Evolutionary conservation across 352 stramenopile species (phyloP).

Genomic region (Salisapilia sapeloensis): DNA sequence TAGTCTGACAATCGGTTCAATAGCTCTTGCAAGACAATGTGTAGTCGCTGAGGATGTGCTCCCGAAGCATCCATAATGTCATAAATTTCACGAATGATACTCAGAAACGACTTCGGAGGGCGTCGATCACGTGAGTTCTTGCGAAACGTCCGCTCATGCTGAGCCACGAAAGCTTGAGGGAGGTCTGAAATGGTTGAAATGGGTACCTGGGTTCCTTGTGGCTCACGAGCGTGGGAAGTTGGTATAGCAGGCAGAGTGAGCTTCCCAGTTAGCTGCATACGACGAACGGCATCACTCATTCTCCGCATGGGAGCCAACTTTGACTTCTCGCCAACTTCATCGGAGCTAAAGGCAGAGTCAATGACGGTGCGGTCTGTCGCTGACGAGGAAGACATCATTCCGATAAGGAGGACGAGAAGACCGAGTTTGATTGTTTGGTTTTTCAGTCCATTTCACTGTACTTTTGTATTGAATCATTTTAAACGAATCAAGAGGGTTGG

Average conservation of each 20-base stretch:
- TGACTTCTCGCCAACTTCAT: no score
- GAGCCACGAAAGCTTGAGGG: constrained; percentile 17
- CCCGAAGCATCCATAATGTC: constrained; percentile 23
- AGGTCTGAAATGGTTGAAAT: constrained; percentile 42
- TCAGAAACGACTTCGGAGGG: constrained; percentile 10
- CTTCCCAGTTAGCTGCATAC: constrained; percentile 48
- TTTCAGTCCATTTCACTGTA: no score
- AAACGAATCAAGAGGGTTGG: no score
- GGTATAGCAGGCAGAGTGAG: background rate
- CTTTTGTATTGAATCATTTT: no score
- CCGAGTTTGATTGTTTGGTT: no score
- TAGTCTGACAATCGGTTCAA: constrained; percentile 52
- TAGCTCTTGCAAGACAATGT: constrained; percentile 45
- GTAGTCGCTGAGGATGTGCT: constrained; percentile 37
- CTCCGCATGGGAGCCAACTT: no score
- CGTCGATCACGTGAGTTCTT: constrained; percentile 30
- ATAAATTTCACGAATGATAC: constrained; percentile 53
- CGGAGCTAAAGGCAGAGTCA: no score
- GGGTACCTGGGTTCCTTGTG: constrained; percentile 11
- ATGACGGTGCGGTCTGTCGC: no score
- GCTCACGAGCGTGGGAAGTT: constrained; percentile 3
- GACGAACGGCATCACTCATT: no score
- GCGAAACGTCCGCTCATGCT: constrained; percentile 19
- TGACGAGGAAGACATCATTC: no score
- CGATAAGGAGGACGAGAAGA: no score